Conservation (phyloP, 306 rosid species). For the Vigna hirtella region DNA sequence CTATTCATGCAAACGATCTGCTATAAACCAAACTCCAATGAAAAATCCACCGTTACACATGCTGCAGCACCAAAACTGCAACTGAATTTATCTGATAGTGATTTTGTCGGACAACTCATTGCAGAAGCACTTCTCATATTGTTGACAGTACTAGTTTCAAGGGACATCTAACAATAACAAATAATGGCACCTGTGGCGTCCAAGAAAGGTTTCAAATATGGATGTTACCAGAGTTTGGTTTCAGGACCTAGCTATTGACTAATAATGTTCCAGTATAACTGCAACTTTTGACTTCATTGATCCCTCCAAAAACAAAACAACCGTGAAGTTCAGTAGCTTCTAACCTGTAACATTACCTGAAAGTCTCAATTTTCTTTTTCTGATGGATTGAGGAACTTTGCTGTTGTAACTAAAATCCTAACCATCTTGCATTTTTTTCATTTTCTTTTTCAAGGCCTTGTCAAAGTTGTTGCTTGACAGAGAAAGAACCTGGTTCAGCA, state of each 20-base stretch:
- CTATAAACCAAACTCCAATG: too few species aligned
- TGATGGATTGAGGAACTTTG: constrained; percentile 6
- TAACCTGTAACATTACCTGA: constrained; percentile 13
- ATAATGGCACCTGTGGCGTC: too few species aligned
- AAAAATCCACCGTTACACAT: too few species aligned
- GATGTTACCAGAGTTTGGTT: too few species aligned
- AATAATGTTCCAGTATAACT: constrained; percentile 18
- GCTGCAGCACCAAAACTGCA: too few species aligned
- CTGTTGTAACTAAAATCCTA: constrained; percentile 37
- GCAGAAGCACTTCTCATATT: too few species aligned
- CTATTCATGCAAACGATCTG: too few species aligned
- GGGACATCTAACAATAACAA: too few species aligned
- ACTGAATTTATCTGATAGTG: too few species aligned
- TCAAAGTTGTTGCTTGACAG: constrained; percentile 63
- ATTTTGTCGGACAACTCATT: too few species aligned
- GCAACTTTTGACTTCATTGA: constrained; percentile 12
- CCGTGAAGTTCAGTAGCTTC: constrained; percentile 19
- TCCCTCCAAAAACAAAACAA: constrained; percentile 16
- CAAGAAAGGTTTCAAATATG: too few species aligned
- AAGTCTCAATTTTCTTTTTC: constrained; percentile 31
- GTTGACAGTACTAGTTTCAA: too few species aligned
- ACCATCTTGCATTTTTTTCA: constrained; percentile 37
- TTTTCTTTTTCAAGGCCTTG: constrained; percentile 58
- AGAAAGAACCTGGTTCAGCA: constrained; percentile 81
- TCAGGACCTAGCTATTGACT: constrained; percentile 12